A percentile compares a stretch with the other conserved stretches of the same genome.
These are phyloP conservation scores for Torulaspora maleeae DNA, from an alignment of 805 yeast genomes.

Conservation along the genomic window DNA sequence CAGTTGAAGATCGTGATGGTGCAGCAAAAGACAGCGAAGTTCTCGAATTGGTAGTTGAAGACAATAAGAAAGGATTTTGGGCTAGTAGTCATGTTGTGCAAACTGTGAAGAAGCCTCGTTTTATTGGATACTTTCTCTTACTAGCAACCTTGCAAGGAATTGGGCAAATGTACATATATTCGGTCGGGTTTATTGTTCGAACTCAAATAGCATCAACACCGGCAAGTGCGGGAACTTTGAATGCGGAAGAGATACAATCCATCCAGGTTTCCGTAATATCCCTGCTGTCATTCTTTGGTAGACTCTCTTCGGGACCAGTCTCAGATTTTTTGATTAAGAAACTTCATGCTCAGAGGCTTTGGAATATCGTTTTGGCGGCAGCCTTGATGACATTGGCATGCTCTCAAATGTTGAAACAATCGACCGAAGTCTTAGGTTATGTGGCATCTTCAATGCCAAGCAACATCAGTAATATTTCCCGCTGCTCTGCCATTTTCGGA, in stretches of 20 bases:
- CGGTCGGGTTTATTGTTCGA: slow-evolving; percentile 68
- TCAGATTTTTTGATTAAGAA: slow-evolving; percentile 56
- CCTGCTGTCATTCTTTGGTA: slow-evolving; percentile 58
- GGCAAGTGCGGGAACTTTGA: slow-evolving; percentile 11
- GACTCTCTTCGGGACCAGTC: slow-evolving; percentile 59
- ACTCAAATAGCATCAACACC: slow-evolving; percentile 39
- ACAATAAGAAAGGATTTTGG: slow-evolving; percentile 6
- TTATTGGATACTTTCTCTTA: slow-evolving; percentile 50
- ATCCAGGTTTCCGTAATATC: slow-evolving; percentile 67
- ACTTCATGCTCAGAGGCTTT: slow-evolving; percentile 53
- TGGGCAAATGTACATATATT: slow-evolving; percentile 68
- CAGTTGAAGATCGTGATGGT: background rate
- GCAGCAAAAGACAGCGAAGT: background rate
- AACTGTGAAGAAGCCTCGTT: slow-evolving; percentile 35
- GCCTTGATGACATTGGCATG: slow-evolving; percentile 31
- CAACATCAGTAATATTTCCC: slow-evolving; percentile 41
- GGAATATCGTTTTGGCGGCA: slow-evolving; percentile 53
- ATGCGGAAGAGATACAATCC: slow-evolving; percentile 54
- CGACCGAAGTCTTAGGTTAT: background rate
- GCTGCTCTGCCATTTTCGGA: slow-evolving; percentile 56
- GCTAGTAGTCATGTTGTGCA: slow-evolving; percentile 16
- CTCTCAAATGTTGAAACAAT: slow-evolving; percentile 31
- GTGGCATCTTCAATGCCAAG: slow-evolving; percentile 9
- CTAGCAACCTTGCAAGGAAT: slow-evolving; percentile 56
- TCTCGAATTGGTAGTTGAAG: background rate